These are phyloP conservation scores for Nicotiana rustica DNA, from an alignment of 305 asterid genomes.

Conservation along the genomic window DNA sequence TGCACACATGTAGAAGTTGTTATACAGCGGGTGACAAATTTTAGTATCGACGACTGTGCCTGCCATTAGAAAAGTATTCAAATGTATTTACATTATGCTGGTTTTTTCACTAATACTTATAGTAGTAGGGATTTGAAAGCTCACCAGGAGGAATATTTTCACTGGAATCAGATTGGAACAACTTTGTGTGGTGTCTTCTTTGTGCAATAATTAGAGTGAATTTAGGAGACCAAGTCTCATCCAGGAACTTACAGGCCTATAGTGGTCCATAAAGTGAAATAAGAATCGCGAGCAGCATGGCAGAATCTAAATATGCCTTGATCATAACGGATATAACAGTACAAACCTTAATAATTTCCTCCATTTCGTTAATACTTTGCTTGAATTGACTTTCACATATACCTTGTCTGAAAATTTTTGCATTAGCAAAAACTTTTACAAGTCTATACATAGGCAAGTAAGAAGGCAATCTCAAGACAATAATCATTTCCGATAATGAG, in stretches of 20 bases:
- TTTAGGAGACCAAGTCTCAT: slow-evolving; percentile 63
- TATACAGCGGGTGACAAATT: slow-evolving; percentile 54
- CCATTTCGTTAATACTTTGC: slow-evolving; percentile 53
- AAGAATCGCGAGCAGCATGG: background rate
- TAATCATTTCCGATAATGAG: background rate
- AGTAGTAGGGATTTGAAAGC: slow-evolving; percentile 1
- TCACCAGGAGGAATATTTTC: slow-evolving; percentile 57
- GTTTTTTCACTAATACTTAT: background rate
- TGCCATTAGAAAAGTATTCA: slow-evolving; percentile 34
- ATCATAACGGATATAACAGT: background rate
- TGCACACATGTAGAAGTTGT: slow-evolving; percentile 57
- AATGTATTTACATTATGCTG: background rate
- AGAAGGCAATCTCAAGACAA: background rate
- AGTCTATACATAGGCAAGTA: slow-evolving; percentile 23
- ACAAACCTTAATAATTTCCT: slow-evolving; percentile 57
- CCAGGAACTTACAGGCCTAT: slow-evolving; percentile 61
- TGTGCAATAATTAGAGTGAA: slow-evolving; percentile 58
- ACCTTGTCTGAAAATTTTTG: slow-evolving; percentile 48
- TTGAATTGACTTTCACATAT: slow-evolving; percentile 51
- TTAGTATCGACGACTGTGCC: slow-evolving; percentile 57
- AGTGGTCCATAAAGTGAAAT: background rate
- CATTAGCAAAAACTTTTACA: slow-evolving; percentile 11
- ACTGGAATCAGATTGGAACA: slow-evolving; percentile 47
- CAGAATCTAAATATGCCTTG: background rate
- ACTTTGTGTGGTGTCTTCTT: slow-evolving; percentile 63